Evolutionary conservation across 2,329 filamentous ascomycete species (phyloP).

Genomic region (Lecanicillium sp.): DNA sequence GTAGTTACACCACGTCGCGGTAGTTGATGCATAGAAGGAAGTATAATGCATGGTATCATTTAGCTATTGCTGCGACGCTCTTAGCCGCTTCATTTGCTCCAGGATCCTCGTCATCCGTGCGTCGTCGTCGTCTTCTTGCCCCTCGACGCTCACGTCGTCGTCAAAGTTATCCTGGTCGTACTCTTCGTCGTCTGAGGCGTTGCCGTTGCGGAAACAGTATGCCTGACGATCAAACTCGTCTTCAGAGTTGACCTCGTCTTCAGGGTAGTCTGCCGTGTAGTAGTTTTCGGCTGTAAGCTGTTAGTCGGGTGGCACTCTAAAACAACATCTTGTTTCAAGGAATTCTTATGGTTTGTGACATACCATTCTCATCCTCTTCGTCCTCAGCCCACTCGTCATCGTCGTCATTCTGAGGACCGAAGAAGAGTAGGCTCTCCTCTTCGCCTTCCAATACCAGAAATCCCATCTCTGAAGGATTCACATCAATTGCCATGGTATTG

Average conservation of each 20-base stretch:
- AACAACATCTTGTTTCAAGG: no score
- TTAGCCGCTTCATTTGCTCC: constrained; percentile 23
- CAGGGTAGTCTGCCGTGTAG: constrained; percentile 73
- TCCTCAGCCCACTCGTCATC: constrained; percentile 52
- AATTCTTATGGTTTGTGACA: constrained; percentile 14
- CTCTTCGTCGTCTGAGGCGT: constrained; percentile 49
- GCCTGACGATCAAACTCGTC: constrained; percentile 43
- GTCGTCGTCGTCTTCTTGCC: constrained; percentile 28
- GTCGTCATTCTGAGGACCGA: constrained; percentile 50
- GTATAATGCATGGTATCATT: no score
- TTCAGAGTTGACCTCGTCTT: constrained; percentile 69
- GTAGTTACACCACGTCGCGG: no score
- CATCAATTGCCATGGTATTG: constrained; percentile 37
- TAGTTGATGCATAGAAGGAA: no score
- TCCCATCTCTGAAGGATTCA: constrained; percentile 44
- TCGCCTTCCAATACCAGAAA: constrained; percentile 50
- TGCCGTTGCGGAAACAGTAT: constrained; percentile 45
- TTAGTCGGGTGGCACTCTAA: not conserved
- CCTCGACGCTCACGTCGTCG: constrained; percentile 30
- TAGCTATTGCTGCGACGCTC: not conserved
- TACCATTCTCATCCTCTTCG: constrained; percentile 60
- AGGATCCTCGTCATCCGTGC: constrained; percentile 30
- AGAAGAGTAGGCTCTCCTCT: constrained; percentile 54
- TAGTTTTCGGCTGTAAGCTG: constrained; percentile 58
- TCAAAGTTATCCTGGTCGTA: constrained; percentile 34